Base-by-base conservation (phyloP, 1,284 basidiomycete species). In the Ustilago vetiveriae region DNA sequence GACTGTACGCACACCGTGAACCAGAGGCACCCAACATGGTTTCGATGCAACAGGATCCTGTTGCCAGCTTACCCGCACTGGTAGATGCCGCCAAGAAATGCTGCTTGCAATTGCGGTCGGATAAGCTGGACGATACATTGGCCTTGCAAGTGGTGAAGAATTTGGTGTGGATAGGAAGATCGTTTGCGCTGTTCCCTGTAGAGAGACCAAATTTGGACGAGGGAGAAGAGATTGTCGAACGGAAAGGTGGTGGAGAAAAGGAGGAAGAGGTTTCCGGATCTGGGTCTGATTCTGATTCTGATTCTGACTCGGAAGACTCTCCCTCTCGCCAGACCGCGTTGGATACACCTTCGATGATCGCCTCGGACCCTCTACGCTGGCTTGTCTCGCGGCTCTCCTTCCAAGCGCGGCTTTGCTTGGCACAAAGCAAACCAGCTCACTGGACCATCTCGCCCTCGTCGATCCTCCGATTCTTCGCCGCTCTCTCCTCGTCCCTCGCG, bases 381-480 rank as follows among this genome's bases (percentile, higher is more conserved):
- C 83, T 98, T 36, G 97, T 97, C 85, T 93, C 92, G 17, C 91
- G 91, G 72, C 85, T 98, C 38, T 97, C 94, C 0, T 95, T 92
- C 83, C 90, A 95, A 80, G 88, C 90, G 14, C 82, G 85, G 29
- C 78, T 82, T 30, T 79, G 84, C 33, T 83, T 85, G 21, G 43
- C 62, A 6, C 63, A 60, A 23, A 47, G 51, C 22, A 64, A 64
- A n/a, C 48, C 52, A 2, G 17, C 37, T 14, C 40, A 86, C 62
- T 98, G 94, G 93, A 85, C 88, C 6, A 87, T 90, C 19, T 90
- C 92, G 65, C 90, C 92, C 0, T 83, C 89, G 8, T 88, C 92
- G 0, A 88, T 91, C 47, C 82, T 98, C 40, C 89, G 91, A n/a
- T 72, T 68, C 65, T 74, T 78, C 26, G 75, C 63, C 9, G 67